phyloP scores from a whole-genome alignment of 176 grass and related monocot species.

The Triticum aestivum region IWGSC_CS_RefSeq_v2.1 NC_057807.1:638865924-638866423 shows the following conservation, averaged over 20 bases:
- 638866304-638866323: conserved; percentile 87
- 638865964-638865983: background rate
- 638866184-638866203: conserved; percentile 74
- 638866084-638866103: conserved; percentile 38
- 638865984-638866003: background rate
- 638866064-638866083: conserved; percentile 54
- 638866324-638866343: conserved; percentile 91
- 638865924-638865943: conserved; percentile 56
- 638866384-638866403: conserved; percentile 83
- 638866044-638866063: conserved; percentile 88
- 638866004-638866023: conserved; percentile 51
- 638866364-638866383: conserved; percentile 78
- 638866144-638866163: conserved; percentile 58
- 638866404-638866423: conserved; percentile 43
- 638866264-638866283: background rate
- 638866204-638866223: conserved; percentile 83
- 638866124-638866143: conserved; percentile 85
- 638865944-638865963: background rate
- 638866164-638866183: conserved; percentile 84
- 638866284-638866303: background rate
- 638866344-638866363: conserved; percentile 82
- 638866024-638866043: conserved; percentile 90
- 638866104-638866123: conserved; percentile 71
- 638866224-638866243: conserved; percentile 61
- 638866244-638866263: conserved; percentile 1